These are phyloP conservation scores for Chenopodium formosanum DNA, from an alignment of 148 eudicot genomes.

Conservation along the genomic window DNA sequence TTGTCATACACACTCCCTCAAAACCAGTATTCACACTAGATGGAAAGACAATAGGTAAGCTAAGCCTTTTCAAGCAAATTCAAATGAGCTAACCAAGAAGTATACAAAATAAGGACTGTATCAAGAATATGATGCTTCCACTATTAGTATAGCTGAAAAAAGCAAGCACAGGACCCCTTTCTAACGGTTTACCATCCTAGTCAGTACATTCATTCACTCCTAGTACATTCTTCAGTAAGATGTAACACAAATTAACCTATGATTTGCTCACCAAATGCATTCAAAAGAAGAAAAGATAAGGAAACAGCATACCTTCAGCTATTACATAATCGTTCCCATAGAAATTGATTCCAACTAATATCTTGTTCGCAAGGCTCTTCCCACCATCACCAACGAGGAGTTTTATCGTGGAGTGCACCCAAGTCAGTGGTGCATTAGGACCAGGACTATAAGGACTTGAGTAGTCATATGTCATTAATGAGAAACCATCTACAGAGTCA, in stretches of 20 bases:
- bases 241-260: background rate
- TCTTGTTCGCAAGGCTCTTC: constrained; percentile 50
- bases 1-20: background rate
- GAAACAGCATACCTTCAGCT: constrained; percentile 54
- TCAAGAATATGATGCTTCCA: background rate
- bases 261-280: background rate
- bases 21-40: background rate
- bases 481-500: constrained; percentile 86
- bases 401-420: constrained; percentile 66
- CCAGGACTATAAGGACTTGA: constrained; percentile 87
- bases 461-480: constrained; percentile 97
- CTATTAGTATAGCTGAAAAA: background rate
- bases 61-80: background rate
- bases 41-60: background rate
- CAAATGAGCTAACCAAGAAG: background rate
- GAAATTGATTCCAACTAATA: constrained; percentile 89
- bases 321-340: constrained; percentile 78
- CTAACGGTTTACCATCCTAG: background rate
- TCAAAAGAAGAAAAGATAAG: constrained; percentile 13
- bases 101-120: background rate
- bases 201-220: background rate
- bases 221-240: background rate
- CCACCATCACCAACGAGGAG: constrained; percentile 50
- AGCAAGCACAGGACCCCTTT: background rate
- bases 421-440: constrained; percentile 92